Evolutionary conservation across 176 grass and related monocot species (phyloP).

Genomic region (Poa annua): DNA sequence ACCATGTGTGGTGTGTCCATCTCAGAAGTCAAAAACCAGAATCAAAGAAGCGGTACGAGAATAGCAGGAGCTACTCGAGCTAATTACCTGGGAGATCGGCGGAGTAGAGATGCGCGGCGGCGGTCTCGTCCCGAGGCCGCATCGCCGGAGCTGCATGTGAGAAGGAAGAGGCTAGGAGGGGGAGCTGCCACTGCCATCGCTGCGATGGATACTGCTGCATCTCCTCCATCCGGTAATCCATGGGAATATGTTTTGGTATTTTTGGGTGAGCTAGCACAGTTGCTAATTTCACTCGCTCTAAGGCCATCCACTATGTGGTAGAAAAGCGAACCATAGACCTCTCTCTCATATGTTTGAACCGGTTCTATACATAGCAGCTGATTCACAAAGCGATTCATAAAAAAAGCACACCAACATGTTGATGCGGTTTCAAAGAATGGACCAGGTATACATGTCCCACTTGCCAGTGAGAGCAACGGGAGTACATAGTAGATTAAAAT

Average conservation of each 20-base stretch:
- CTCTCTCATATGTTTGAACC: too few species aligned
- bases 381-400: too few species aligned
- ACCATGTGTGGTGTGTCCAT: not conserved
- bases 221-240: conserved; percentile 46
- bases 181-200: conserved; percentile 51
- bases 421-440: too few species aligned
- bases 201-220: conserved; percentile 14
- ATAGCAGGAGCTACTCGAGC: not conserved
- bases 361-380: too few species aligned
- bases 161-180: conserved; percentile 28
- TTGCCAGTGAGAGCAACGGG: too few species aligned
- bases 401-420: too few species aligned
- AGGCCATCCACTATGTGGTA: too few species aligned
- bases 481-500: too few species aligned
- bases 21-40: not conserved
- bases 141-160: conserved; percentile 6
- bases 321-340: too few species aligned
- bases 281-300: not conserved
- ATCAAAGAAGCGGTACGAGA: not conserved
- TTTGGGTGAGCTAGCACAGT: not conserved
- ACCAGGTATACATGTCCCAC: too few species aligned
- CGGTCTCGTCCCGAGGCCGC: conserved; percentile 59
- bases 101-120: conserved; percentile 65
- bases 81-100: conserved; percentile 66
- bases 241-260: not conserved